Percentiles rank a stretch among this genome's conserved stretches.
phyloP scores from a whole-genome alignment of 2,329 filamentous ascomycete genomes.

The Grosmannia huntii region DNA sequence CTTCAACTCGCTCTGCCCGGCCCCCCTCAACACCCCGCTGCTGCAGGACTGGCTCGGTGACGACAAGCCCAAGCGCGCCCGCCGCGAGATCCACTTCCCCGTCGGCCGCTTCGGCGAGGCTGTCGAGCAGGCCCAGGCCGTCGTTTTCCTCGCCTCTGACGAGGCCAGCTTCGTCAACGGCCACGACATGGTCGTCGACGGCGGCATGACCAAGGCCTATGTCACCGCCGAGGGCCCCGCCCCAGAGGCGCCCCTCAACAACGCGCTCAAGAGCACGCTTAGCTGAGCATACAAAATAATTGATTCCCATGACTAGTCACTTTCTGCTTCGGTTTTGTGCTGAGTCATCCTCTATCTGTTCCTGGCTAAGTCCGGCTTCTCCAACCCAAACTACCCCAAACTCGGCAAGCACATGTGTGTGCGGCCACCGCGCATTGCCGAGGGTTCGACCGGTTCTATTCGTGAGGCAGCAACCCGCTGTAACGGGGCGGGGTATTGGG shows the following conservation, averaged over 20 bases:
- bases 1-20: constrained; percentile 85
- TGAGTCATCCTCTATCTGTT: not conserved
- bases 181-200: constrained; percentile 88
- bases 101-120: constrained; percentile 81
- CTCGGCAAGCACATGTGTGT: not conserved
- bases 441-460: not conserved
- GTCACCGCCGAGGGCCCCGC: constrained; percentile 52
- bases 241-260: constrained; percentile 42
- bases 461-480: not conserved
- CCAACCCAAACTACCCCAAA: not conserved
- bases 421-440: not conserved
- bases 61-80: constrained; percentile 64
- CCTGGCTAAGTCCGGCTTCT: not conserved
- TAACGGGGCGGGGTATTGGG: not conserved
- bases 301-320: not conserved
- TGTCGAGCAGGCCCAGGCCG: constrained; percentile 84
- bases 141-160: constrained; percentile 76
- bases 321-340: not conserved
- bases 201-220: constrained; percentile 90
- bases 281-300: not conserved
- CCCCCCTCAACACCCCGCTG: constrained; percentile 81
- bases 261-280: constrained; percentile 33
- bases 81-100: constrained; percentile 84
- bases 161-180: constrained; percentile 86
- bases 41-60: constrained; percentile 90